Percentiles rank a stretch among this genome's conserved stretches.
phyloP scores from a whole-genome alignment of 2,329 filamentous ascomycete species.

The Pseudogymnoascus sp. region DNA sequence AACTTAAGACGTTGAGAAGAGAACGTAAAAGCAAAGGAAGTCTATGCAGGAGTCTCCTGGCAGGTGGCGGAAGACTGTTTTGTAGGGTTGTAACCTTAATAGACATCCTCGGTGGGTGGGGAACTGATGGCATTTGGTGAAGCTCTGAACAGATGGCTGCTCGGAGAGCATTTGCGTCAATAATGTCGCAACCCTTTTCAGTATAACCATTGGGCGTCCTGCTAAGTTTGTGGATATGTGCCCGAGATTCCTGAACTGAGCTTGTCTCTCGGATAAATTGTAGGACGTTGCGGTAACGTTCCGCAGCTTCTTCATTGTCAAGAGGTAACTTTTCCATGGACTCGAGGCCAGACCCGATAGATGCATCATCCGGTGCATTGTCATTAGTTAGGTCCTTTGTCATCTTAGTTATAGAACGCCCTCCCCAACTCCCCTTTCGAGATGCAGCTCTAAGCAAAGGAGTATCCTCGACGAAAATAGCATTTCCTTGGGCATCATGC shows the following conservation, averaged over 20 bases:
- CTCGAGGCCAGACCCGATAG: slow-evolving; percentile 30
- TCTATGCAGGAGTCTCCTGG: slow-evolving; percentile 38
- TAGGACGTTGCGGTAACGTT: slow-evolving; percentile 35
- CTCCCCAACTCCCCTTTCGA: slow-evolving; percentile 20
- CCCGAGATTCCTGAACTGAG: slow-evolving; percentile 29
- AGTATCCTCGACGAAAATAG: slow-evolving; percentile 36
- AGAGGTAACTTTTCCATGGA: slow-evolving; percentile 35
- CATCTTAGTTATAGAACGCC: slow-evolving; percentile 19
- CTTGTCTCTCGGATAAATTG: slow-evolving; percentile 32
- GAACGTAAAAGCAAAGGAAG: slow-evolving; percentile 40
- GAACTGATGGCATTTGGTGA: slow-evolving; percentile 38
- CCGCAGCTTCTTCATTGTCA: slow-evolving; percentile 35
- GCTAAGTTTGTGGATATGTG: slow-evolving; percentile 23
- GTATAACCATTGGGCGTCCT: slow-evolving; percentile 13
- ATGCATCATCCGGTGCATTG: slow-evolving; percentile 29
- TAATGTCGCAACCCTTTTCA: slow-evolving; percentile 28
- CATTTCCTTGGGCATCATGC: slow-evolving; percentile 31
- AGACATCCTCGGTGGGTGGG: slow-evolving; percentile 40
- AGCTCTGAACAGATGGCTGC: slow-evolving; percentile 42
- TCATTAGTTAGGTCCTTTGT: slow-evolving; percentile 32
- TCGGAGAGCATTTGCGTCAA: slow-evolving; percentile 36
- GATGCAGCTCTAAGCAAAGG: slow-evolving; percentile 37
- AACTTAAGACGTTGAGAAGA: slow-evolving; percentile 39
- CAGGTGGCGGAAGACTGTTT: slow-evolving; percentile 32
- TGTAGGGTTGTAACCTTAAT: slow-evolving; percentile 41